phyloP scores from a whole-genome alignment of 75 land plant species.

The Selaginella moellendorffii region DNA sequence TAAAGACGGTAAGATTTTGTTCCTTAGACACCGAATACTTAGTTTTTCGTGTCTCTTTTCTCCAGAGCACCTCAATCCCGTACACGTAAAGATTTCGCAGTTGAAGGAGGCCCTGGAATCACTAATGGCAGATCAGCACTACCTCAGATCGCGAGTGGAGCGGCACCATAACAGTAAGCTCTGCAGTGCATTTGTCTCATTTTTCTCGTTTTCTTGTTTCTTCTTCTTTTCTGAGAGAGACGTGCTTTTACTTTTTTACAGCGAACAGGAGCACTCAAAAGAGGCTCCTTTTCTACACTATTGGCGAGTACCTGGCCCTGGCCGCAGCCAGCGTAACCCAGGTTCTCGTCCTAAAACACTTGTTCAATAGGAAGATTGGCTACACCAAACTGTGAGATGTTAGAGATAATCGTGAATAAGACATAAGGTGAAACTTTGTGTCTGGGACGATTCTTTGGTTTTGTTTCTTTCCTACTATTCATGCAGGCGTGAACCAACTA shows the following conservation, averaged over 20 bases:
- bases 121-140: conserved; percentile 68
- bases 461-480: too few relatives aligned
- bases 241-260: conserved; percentile 21
- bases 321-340: conserved; percentile 52
- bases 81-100: conserved; percentile 78
- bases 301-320: conserved; percentile 51
- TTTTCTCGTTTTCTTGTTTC: background rate
- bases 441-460: too few relatives aligned
- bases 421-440: background rate
- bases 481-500: too few relatives aligned
- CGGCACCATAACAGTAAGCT: conserved; percentile 74
- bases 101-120: conserved; percentile 77
- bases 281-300: conserved; percentile 55
- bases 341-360: conserved; percentile 45
- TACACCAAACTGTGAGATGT: conserved; percentile 52
- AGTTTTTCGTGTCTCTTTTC: too few relatives aligned
- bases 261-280: conserved; percentile 84
- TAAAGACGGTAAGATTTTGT: conserved; percentile 48
- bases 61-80: conserved; percentile 77
- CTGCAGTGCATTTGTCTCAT: background rate
- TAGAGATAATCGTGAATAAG: background rate
- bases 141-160: conserved; percentile 66
- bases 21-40: too few relatives aligned
- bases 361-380: conserved; percentile 70
- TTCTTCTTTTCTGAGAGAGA: too few relatives aligned